Evolutionary conservation across 306 rosid species (phyloP), one percentile per base, ranked within the genome.

Genomic region (Cicer judaicum): DNA sequence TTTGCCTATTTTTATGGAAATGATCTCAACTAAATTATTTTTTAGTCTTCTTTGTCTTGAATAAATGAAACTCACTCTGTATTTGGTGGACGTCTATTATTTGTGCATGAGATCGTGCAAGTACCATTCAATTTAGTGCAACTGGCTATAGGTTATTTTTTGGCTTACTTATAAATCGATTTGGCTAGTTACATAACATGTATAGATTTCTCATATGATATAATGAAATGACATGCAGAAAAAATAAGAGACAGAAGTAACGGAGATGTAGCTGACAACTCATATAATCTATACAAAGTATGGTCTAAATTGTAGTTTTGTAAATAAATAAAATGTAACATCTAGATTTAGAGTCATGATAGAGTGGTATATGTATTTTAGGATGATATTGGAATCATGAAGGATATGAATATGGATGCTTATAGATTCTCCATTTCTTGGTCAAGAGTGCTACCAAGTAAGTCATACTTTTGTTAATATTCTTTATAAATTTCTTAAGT

Each of bases 391-490:
- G 74, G 68, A 34, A 81, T 85, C 2, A 75, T 87, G 84, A 92
- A 89, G 74, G 70, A 85, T n/a, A n/a, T n/a, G n/a, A n/a, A n/a
- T n/a, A n/a, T n/a, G n/a, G n/a, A n/a, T n/a, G n/a, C n/a, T n/a
- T 0, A 82, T n/a, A 79, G 96, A 72, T 84, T 92, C 64, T 92
- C 97, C 6, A 84, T 92, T 42, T 70, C 97, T 4, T 92, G 97
- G 96, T 68, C 97, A 2, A 83, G 93, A 87, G 21, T 89, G 8
- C 41, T 89, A 8, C 90, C 97, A 64, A 85, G 96, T 89, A 88
- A 80, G 86, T 34, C 10, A 2, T 34, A 11, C 7, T 60, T 12
- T 34, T 34, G 65, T 34, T 7, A 4, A 60, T 36, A 2, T 12
- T 60, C 9, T 2, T 21, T 21, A 21, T 21, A 21, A 21, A 21